Percentiles rank a stretch among this genome's conserved stretches.
These are phyloP conservation scores for Fusarium succisae DNA, from an alignment of 2,329 filamentous ascomycete genomes.

Conservation along the genomic window DNA sequence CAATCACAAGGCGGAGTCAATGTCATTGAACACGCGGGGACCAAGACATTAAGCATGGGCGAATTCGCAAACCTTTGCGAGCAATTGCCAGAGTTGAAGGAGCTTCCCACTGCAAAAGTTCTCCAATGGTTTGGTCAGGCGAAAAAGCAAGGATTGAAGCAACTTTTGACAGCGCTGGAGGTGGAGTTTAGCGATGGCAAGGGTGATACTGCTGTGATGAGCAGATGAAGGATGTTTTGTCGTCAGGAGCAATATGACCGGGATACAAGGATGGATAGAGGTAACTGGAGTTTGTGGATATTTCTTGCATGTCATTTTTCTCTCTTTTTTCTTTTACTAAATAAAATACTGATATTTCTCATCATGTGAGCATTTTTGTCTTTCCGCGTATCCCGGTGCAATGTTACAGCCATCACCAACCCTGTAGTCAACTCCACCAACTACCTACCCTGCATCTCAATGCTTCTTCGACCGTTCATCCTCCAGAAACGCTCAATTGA, in stretches of 20 bases:
- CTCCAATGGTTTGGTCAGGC: neutral
- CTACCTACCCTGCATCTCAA: neutral
- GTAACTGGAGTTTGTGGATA: neutral
- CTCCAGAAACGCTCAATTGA: neutral
- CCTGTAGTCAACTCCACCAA: neutral
- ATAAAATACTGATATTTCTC: too few relatives aligned
- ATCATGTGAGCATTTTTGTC: neutral
- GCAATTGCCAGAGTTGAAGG: neutral
- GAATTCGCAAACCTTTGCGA: neutral
- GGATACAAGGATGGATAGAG: neutral
- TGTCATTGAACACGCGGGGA: neutral
- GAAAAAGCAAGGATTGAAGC: neutral
- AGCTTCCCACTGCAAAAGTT: neutral
- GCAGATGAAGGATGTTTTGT: neutral
- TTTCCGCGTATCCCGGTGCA: neutral
- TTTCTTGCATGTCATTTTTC: neutral
- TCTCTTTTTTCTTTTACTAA: too few relatives aligned
- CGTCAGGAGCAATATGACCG: neutral
- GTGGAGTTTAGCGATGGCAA: neutral
- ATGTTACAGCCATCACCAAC: neutral
- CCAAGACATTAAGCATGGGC: neutral
- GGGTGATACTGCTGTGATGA: neutral
- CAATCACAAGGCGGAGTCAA: too few relatives aligned
- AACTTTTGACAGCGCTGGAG: neutral
- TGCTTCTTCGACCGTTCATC: neutral